A percentile compares a stretch with the other conserved stretches of the same genome.
Conservation (phyloP, 2,329 filamentous ascomycete genomes). For the Metarhizium rileyi region DNA sequence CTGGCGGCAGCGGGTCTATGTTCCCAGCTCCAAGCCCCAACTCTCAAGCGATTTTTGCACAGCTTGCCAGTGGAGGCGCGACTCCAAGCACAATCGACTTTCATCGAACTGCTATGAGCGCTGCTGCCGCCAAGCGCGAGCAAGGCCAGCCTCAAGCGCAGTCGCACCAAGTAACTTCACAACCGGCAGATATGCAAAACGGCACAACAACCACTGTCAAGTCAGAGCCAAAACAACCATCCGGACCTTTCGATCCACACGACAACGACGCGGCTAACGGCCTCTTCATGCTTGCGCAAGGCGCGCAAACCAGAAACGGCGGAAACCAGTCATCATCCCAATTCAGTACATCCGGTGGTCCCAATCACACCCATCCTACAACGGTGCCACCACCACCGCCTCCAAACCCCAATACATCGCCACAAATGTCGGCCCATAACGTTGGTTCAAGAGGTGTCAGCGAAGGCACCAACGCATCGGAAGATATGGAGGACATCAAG, state of each 20-base stretch:
- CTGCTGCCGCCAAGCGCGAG: slow-evolving; percentile 55
- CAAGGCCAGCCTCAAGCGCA: slow-evolving; percentile 26
- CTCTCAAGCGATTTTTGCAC: slow-evolving; percentile 71
- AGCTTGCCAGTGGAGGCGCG: slow-evolving; percentile 68
- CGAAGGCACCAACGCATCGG: slow-evolving; percentile 62
- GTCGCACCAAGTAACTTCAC: slow-evolving; percentile 31
- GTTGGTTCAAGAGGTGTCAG: slow-evolving; percentile 47
- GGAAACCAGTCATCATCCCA: slow-evolving; percentile 40
- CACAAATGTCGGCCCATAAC: slow-evolving; percentile 41
- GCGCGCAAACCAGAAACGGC: slow-evolving; percentile 57
- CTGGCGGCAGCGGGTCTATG: slow-evolving; percentile 93
- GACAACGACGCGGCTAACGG: slow-evolving; percentile 95
- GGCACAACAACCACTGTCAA: slow-evolving; percentile 28
- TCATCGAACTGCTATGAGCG: slow-evolving; percentile 81
- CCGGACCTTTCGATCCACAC: slow-evolving; percentile 72
- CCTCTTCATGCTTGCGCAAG: slow-evolving; percentile 76
- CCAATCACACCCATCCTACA: slow-evolving; percentile 41
- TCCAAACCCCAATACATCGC: slow-evolving; percentile 33
- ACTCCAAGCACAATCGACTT: slow-evolving; percentile 92
- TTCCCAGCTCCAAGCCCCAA: slow-evolving; percentile 88
- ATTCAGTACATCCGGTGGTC: slow-evolving; percentile 36
- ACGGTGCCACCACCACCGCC: slow-evolving; percentile 23
- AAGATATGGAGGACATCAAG: slow-evolving; percentile 61
- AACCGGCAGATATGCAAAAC: slow-evolving; percentile 43
- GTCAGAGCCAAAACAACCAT: slow-evolving; percentile 38